Percentiles rank a stretch among this genome's conserved stretches.
phyloP scores from a whole-genome alignment of 306 rosid genomes.

The Mucuna pruriens region DNA sequence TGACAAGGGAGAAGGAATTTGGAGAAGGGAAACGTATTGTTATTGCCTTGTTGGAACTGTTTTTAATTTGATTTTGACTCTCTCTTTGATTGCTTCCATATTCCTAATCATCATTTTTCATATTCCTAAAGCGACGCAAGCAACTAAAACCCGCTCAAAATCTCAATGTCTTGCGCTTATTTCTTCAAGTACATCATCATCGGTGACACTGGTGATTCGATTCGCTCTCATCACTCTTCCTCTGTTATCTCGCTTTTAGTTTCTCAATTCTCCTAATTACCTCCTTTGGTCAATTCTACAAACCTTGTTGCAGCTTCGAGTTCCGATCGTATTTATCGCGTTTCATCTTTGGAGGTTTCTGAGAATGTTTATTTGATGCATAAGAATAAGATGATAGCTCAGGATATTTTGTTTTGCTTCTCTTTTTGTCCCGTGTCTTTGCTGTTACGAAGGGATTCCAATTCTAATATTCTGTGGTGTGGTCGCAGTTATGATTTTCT shows the following conservation, averaged over 20 bases:
- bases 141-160: background rate
- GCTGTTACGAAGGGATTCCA: background rate
- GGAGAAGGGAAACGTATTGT: background rate
- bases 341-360: background rate
- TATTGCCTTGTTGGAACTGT: conserved; percentile 38
- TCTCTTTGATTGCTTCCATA: background rate
- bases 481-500: background rate
- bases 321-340: conserved; percentile 11
- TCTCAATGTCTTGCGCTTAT: conserved; percentile 98
- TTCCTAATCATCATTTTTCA: background rate
- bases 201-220: conserved; percentile 86
- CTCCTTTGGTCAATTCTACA: background rate
- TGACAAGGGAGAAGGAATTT: background rate
- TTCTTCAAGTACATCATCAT: conserved; percentile 98
- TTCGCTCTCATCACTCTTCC: background rate
- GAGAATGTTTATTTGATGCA: conserved; percentile 5
- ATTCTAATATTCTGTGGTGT: background rate
- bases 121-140: background rate
- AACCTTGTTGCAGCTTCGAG: background rate
- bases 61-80: conserved; percentile 2
- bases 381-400: background rate
- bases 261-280: background rate
- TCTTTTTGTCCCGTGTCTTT: background rate
- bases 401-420: background rate
- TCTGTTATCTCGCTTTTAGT: background rate